Conservation (phyloP, 345 rosid genomes). For the Eucalyptus albens region DNA sequence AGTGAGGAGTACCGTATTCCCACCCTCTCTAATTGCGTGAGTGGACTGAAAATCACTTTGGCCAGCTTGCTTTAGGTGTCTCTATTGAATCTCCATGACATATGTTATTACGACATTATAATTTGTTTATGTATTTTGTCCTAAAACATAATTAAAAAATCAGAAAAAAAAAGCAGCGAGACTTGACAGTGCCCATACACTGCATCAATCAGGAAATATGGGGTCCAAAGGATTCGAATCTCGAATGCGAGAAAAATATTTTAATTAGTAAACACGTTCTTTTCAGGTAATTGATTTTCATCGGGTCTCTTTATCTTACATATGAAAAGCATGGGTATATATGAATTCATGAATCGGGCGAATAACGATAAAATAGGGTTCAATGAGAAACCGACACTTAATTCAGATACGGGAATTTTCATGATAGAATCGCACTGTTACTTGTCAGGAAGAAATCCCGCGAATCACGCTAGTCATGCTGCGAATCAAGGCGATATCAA, state of each 20-base stretch:
- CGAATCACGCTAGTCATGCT: accelerated
- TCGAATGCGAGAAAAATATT: accelerated
- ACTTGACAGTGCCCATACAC: background rate
- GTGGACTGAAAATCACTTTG: background rate
- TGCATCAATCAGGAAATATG: background rate
- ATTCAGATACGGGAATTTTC: accelerated
- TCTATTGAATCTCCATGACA: background rate
- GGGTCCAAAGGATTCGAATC: accelerated
- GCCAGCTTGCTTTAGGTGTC: background rate
- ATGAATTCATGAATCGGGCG: no score
- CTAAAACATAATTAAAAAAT: background rate
- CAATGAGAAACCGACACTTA: accelerated
- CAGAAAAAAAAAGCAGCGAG: accelerated
- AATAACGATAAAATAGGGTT: background rate
- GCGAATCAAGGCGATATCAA: background rate
- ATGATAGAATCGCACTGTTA: accelerated
- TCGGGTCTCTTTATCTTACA: background rate
- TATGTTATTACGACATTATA: background rate
- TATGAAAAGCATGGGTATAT: background rate
- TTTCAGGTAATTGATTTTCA: no score
- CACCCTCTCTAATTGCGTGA: background rate
- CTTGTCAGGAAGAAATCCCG: accelerated
- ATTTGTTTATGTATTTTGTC: background rate
- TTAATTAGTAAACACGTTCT: accelerated
- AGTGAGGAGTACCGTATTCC: background rate